Evolutionary conservation across 352 stramenopile genomes (phyloP).

Genomic region (Globisporangium cederbergense): DNA sequence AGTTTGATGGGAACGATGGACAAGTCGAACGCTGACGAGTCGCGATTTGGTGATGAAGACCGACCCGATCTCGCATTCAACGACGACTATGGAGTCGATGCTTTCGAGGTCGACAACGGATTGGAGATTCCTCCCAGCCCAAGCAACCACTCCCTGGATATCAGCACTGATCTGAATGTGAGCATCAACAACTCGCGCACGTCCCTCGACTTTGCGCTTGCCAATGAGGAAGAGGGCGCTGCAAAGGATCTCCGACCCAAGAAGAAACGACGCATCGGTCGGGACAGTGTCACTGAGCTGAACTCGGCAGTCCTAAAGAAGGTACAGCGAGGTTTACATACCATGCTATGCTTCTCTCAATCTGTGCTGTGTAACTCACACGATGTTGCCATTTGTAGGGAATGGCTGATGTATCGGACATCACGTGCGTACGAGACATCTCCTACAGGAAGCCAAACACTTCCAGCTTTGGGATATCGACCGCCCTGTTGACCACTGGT

Average conservation of each 20-base stretch:
- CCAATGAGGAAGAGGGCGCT: conserved; percentile 33
- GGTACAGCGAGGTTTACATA: conserved; percentile 14
- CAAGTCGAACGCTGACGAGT: conserved; percentile 47
- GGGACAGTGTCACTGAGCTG: conserved; percentile 77
- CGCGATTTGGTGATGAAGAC: conserved; percentile 23
- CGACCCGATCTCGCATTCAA: conserved; percentile 55
- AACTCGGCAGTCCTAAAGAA: conserved; percentile 75
- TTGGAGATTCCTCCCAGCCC: conserved; percentile 35
- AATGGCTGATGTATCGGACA: conserved; percentile 76
- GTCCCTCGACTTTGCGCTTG: conserved; percentile 66
- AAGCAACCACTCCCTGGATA: conserved; percentile 45
- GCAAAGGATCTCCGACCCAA: conserved; percentile 34
- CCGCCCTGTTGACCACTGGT: conserved; percentile 18
- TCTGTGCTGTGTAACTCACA: neutral
- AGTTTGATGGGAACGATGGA: conserved; percentile 38
- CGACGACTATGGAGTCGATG: conserved; percentile 52
- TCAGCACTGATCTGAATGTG: conserved; percentile 66
- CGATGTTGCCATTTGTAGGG: conserved; percentile 19
- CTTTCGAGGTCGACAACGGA: conserved; percentile 41
- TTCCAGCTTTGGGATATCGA: conserved; percentile 3
- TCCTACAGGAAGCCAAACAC: conserved; percentile 29
- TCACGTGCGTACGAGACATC: conserved; percentile 52
- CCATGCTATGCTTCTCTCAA: neutral
- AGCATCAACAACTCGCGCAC: conserved; percentile 62
- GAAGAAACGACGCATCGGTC: conserved; percentile 82